phyloP scores from a whole-genome alignment of 2,329 filamentous ascomycete genomes.

The Aspergillus jensenii region DNA sequence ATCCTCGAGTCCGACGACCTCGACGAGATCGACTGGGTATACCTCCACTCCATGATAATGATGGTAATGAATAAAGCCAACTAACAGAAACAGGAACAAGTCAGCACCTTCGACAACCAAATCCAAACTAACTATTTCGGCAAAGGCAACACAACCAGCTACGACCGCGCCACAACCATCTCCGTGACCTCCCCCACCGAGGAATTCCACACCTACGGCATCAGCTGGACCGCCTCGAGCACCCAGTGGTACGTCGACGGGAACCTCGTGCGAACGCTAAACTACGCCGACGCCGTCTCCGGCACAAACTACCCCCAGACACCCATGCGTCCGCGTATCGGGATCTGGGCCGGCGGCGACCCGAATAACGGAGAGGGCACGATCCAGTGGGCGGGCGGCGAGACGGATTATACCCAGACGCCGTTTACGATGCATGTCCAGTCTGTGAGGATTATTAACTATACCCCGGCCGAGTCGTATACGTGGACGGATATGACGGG shows the following conservation, averaged over 20 bases:
- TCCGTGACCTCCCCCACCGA: conserved; percentile 57
- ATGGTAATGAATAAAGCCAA: background rate
- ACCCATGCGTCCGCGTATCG: conserved; percentile 69
- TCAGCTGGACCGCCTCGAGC: conserved; percentile 66
- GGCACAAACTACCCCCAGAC: conserved; percentile 68
- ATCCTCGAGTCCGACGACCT: conserved; percentile 87
- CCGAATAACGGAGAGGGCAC: conserved; percentile 46
- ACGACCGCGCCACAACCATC: conserved; percentile 83
- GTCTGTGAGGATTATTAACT: conserved; percentile 56
- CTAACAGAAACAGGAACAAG: conserved; percentile 30
- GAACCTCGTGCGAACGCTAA: conserved; percentile 60
- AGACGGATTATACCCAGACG: conserved; percentile 63
- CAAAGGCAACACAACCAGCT: conserved; percentile 76
- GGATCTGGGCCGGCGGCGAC: conserved; percentile 67
- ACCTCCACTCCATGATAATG: conserved; percentile 39
- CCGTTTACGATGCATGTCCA: conserved; percentile 76
- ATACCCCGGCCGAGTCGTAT: conserved; percentile 63
- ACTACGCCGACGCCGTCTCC: conserved; percentile 57
- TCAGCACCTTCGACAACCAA: conserved; percentile 31
- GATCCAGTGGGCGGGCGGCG: conserved; percentile 68
- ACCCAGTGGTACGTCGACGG: conserved; percentile 68
- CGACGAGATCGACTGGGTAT: conserved; percentile 97
- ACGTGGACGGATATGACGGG: conserved; percentile 61
- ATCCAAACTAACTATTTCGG: conserved; percentile 92
- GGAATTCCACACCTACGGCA: conserved; percentile 45